These are phyloP conservation scores for Myxozyma geophila DNA, from an alignment of 805 yeast genomes.

Conservation along the genomic window DNA sequence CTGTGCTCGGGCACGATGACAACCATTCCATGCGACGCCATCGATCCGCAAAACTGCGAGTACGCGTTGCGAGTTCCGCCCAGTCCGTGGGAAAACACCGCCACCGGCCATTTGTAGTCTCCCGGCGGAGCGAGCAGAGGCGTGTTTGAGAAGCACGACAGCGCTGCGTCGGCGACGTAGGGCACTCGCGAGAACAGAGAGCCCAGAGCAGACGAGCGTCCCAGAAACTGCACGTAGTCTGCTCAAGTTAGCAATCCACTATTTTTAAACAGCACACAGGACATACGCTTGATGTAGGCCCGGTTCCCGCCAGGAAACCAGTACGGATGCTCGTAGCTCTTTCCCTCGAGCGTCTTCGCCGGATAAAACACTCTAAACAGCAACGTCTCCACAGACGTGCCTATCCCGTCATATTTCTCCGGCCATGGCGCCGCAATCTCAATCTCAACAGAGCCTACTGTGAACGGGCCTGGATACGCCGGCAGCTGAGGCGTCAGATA, in stretches of 20 bases:
- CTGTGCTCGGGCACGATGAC: slow-evolving; percentile 46
- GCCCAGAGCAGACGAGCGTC: slow-evolving; percentile 11
- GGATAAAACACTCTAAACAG: slow-evolving; percentile 39
- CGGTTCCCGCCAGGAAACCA: slow-evolving; percentile 36
- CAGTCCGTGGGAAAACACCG: slow-evolving; percentile 39
- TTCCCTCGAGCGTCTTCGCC: slow-evolving; percentile 4
- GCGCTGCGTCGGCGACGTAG: slow-evolving; percentile 22
- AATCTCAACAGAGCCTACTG: slow-evolving; percentile 38
- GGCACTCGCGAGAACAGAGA: slow-evolving; percentile 28
- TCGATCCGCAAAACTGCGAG: slow-evolving; percentile 37
- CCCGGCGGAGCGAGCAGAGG: slow-evolving; percentile 31
- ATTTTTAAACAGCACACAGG: not conserved
- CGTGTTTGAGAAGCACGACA: slow-evolving; percentile 13
- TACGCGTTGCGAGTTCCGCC: slow-evolving; percentile 39
- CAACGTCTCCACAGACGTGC: slow-evolving; percentile 32
- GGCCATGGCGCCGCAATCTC: slow-evolving; percentile 37
- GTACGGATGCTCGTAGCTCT: slow-evolving; percentile 18
- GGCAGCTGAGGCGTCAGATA: slow-evolving; percentile 37
- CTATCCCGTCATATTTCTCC: slow-evolving; percentile 22
- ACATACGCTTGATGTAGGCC: slow-evolving; percentile 26
- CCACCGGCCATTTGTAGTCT: slow-evolving; percentile 36
- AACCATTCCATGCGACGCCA: slow-evolving; percentile 38
- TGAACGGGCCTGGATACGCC: slow-evolving; percentile 36
- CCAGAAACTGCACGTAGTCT: slow-evolving; percentile 20
- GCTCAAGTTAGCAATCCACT: not conserved